Evolutionary conservation across 805 yeast genomes (phyloP), one percentile per base, ranked within the genome.

Genomic region (Schwanniomyces pseudopolymorphus): DNA sequence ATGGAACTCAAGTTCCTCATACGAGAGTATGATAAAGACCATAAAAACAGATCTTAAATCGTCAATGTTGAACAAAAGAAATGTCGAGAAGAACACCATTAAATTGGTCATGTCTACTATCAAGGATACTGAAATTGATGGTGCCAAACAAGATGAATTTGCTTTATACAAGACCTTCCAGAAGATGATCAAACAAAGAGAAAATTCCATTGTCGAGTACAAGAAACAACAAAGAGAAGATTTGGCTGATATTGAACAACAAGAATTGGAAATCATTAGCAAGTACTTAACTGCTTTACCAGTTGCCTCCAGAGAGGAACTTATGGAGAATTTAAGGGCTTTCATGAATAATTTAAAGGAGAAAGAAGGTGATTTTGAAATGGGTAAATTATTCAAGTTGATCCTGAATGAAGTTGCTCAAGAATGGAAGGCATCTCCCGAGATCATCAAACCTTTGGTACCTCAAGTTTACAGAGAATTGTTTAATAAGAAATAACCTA

Each of bases 231-330:
- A 68, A 8, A 73, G 88, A 52, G 59, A 55, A 2, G 87, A 83
- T 49, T 63, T 83, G 48, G 83, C 75, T 1, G 76, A 70, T n/a
- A 74, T 72, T 44, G 88, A 83, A 61, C 53, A 59, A 19, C 57
- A 61, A 16, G 85, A 83, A 60, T 55, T 74, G 24, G 60, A 50
- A 0, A 58, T 80, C 27, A 70, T 83, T 36, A 53, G 73, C 22
- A 53, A 58, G 13, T 74, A 80, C 42, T 54, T 74, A 39, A 40
- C 48, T 1, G 53, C 61, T 24, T 59, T 83, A 19, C 80, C 82
- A 7, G 75, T 80, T 14, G 75, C 84, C 0, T 63, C 78, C 3
- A 70, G 69, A 28, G 78, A 68, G 39, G 74, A 72, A 42, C 49
- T 73, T 20, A 64, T 61, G 14, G 53, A 48, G 1, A 64, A 62